These are phyloP conservation scores for Fomitopsis palustris DNA, from an alignment of 1,284 basidiomycete species.

Conservation along the genomic window DNA sequence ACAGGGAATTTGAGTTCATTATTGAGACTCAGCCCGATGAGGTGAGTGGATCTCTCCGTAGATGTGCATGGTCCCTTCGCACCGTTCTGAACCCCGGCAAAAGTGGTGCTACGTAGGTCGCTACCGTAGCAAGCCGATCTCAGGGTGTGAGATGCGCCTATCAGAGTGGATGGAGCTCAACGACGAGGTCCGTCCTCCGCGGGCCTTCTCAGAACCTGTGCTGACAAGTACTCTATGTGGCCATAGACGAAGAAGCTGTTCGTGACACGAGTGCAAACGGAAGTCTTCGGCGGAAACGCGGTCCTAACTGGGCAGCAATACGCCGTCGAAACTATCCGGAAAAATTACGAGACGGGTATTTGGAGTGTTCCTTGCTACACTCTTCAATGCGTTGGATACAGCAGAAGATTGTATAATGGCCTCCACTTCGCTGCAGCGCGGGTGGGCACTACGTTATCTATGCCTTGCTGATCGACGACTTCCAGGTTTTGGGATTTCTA, in stretches of 20 bases:
- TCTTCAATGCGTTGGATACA: slow-evolving; percentile 28
- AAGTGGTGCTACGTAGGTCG: slow-evolving; percentile 29
- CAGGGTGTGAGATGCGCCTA: slow-evolving; percentile 23
- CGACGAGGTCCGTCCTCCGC: slow-evolving; percentile 15
- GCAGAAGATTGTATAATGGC: slow-evolving; percentile 14
- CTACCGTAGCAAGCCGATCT: slow-evolving; percentile 18
- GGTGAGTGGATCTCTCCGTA: slow-evolving; percentile 7
- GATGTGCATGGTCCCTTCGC: neutral
- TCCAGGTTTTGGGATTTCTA: too few species aligned
- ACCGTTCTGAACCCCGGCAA: neutral
- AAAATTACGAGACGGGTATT: slow-evolving; percentile 26
- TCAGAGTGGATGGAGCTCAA: slow-evolving; percentile 28
- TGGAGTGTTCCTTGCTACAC: slow-evolving; percentile 27
- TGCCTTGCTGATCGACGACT: too few species aligned
- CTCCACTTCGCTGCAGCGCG: slow-evolving; percentile 6
- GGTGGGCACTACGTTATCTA: too few species aligned
- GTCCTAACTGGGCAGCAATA: neutral
- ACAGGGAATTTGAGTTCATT: slow-evolving; percentile 1
- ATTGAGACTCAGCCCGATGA: slow-evolving; percentile 4
- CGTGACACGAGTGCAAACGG: neutral
- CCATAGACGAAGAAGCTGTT: neutral
- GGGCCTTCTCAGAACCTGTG: neutral
- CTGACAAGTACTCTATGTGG: neutral
- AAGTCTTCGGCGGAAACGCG: neutral
- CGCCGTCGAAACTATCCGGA: slow-evolving; percentile 9